Evolutionary conservation across 2,329 filamentous ascomycete species (phyloP).

Genomic region (Parasarocladium wereldwijsianum): DNA sequence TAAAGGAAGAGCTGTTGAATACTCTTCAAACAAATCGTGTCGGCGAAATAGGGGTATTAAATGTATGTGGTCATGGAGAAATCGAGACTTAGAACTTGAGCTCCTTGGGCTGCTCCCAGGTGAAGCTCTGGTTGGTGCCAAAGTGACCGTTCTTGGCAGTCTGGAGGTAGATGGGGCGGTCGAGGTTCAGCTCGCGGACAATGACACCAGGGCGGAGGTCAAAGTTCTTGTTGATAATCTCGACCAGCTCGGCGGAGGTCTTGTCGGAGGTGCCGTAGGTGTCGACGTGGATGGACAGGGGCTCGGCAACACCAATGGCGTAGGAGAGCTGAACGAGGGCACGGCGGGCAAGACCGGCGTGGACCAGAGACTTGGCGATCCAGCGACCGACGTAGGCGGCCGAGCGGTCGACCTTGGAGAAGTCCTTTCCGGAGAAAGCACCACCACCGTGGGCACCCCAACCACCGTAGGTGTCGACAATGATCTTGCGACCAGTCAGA

Average conservation of each 20-base stretch:
- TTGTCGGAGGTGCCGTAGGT: constrained; percentile 89
- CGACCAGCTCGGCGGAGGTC: constrained; percentile 81
- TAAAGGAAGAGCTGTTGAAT: constrained; percentile 24
- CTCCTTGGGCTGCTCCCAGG: constrained; percentile 94
- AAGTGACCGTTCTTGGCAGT: constrained; percentile 99
- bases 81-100: constrained; percentile 63
- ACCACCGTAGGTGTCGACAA: constrained; percentile 98
- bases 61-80: constrained; percentile 3
- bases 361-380: constrained; percentile 97
- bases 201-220: constrained; percentile 97
- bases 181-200: constrained; percentile 89
- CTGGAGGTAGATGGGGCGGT: constrained; percentile 93
- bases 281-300: constrained; percentile 95
- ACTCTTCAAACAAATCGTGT: constrained; percentile 11
- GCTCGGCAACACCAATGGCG: constrained; percentile 97
- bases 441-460: constrained; percentile 99
- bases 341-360: constrained; percentile 78
- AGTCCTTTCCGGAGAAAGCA: constrained; percentile 99
- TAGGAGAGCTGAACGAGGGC: constrained; percentile 96
- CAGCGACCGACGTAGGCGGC: constrained; percentile 95
- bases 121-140: constrained; percentile 88
- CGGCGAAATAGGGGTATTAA: constrained; percentile 5
- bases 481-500: constrained; percentile 98
- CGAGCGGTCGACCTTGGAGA: constrained; percentile 99
- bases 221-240: constrained; percentile 93